These are phyloP conservation scores for Colletotrichum sidae DNA, from an alignment of 2,329 filamentous ascomycete species.

Conservation along the genomic window DNA sequence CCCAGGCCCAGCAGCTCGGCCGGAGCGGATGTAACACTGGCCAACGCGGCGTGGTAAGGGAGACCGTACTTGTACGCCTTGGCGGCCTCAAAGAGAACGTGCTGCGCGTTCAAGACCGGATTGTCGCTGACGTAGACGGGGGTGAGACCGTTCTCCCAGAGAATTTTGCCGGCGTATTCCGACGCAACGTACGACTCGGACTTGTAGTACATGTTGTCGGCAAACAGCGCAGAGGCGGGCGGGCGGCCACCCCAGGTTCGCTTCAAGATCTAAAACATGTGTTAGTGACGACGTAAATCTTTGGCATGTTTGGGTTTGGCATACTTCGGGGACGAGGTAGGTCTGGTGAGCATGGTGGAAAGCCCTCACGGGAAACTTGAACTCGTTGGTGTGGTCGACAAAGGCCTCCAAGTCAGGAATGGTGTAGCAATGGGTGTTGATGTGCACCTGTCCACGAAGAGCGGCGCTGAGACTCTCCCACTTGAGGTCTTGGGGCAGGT, in stretches of 20 bases:
- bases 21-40: constrained; percentile 68
- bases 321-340: constrained; percentile 72
- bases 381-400: constrained; percentile 78
- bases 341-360: constrained; percentile 80
- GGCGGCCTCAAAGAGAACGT: constrained; percentile 74
- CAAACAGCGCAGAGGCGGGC: constrained; percentile 73
- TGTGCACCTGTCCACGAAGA: constrained; percentile 73
- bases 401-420: constrained; percentile 76
- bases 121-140: constrained; percentile 79
- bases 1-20: constrained; percentile 69
- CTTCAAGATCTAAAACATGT: constrained; percentile 59
- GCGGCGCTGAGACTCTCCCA: constrained; percentile 74
- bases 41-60: constrained; percentile 69
- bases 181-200: constrained; percentile 73
- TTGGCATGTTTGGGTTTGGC: constrained; percentile 22
- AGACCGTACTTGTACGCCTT: constrained; percentile 71
- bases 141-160: constrained; percentile 74
- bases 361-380: constrained; percentile 73
- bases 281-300: constrained; percentile 24
- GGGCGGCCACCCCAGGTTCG: constrained; percentile 65
- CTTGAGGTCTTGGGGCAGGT: constrained; percentile 71
- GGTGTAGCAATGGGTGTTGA: constrained; percentile 80
- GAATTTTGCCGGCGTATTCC: constrained; percentile 73
- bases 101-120: constrained; percentile 76
- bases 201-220: constrained; percentile 81